These are phyloP conservation scores for Fomitopsis serialis DNA, from an alignment of 768 basidiomycete species.

Conservation along the genomic window DNA sequence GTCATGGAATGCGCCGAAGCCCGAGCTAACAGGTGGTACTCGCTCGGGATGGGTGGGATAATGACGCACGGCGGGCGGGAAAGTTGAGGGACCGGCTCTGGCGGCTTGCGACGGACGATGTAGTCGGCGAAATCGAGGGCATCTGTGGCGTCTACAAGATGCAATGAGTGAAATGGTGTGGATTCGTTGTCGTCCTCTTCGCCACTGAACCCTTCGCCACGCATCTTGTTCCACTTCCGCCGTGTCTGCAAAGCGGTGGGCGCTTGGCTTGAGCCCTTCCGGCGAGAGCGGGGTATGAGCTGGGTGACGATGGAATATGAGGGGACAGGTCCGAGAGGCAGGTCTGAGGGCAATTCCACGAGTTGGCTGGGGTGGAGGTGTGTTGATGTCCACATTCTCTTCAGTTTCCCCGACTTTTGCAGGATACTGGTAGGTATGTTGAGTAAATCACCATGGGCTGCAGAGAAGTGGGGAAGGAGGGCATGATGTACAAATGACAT, in stretches of 20 bases:
- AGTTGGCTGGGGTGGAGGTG: background rate
- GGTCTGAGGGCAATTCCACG: background rate
- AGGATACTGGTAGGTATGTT: background rate
- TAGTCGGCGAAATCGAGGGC: background rate
- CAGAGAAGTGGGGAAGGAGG: slow-evolving; percentile 1
- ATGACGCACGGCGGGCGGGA: slow-evolving; percentile 13
- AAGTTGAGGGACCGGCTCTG: slow-evolving; percentile 9
- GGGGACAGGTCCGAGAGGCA: background rate
- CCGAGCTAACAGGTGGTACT: slow-evolving; percentile 12
- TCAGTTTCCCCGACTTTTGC: background rate
- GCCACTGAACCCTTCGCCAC: slow-evolving; percentile 17
- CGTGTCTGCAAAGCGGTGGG: slow-evolving; percentile 9
- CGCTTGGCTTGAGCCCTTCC: background rate
- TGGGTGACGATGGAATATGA: background rate
- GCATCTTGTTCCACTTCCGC: slow-evolving; percentile 29
- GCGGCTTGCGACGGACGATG: slow-evolving; percentile 5
- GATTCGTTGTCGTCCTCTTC: slow-evolving; percentile 12
- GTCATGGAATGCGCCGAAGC: slow-evolving; percentile 13
- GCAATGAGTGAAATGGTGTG: slow-evolving; percentile 20
- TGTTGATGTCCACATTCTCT: background rate
- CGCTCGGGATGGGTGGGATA: slow-evolving; percentile 3
- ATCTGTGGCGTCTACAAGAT: background rate
- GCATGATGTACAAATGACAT: background rate
- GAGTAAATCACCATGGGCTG: background rate
- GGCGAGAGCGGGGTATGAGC: background rate